phyloP scores from a whole-genome alignment of 2,329 filamentous ascomycete species.

The Fusarium sp. region DNA sequence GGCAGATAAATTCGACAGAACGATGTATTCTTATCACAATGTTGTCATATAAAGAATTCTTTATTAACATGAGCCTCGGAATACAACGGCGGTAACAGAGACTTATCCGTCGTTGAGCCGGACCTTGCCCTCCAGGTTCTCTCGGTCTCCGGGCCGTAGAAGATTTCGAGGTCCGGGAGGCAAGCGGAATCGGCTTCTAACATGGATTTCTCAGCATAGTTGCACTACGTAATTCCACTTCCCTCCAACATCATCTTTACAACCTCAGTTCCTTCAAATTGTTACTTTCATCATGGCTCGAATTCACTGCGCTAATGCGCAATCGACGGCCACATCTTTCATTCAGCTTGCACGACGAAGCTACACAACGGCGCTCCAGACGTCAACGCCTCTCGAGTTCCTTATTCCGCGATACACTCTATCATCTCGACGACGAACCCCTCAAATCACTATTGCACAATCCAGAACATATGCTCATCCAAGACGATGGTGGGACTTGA shows the following conservation, averaged over 20 bases:
- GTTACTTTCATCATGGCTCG: slow-evolving; percentile 47
- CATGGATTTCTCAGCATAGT: slow-evolving; percentile 47
- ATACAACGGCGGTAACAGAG: background rate
- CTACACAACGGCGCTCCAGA: slow-evolving; percentile 44
- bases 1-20: accelerated
- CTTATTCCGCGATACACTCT: slow-evolving; percentile 52
- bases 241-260: slow-evolving; percentile 18
- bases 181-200: slow-evolving; percentile 36
- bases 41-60: background rate
- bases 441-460: background rate
- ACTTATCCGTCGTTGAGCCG: slow-evolving; percentile 28
- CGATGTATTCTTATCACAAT: background rate
- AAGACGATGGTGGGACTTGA: slow-evolving; percentile 3
- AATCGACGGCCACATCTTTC: slow-evolving; percentile 55
- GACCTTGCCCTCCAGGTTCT: slow-evolving; percentile 23
- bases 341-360: slow-evolving; percentile 55
- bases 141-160: slow-evolving; percentile 34
- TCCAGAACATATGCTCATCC: background rate
- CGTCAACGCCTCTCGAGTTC: slow-evolving; percentile 52
- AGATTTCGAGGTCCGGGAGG: slow-evolving; percentile 42
- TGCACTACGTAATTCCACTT: slow-evolving; percentile 30
- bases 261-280: slow-evolving; percentile 5
- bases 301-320: slow-evolving; percentile 54
- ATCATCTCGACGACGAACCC: slow-evolving; percentile 14
- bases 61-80: background rate